Percentiles rank a stretch among this genome's conserved stretches.
These are phyloP conservation scores for Amanita thiersii DNA, from an alignment of 768 basidiomycete genomes.

Conservation along the genomic window DNA sequence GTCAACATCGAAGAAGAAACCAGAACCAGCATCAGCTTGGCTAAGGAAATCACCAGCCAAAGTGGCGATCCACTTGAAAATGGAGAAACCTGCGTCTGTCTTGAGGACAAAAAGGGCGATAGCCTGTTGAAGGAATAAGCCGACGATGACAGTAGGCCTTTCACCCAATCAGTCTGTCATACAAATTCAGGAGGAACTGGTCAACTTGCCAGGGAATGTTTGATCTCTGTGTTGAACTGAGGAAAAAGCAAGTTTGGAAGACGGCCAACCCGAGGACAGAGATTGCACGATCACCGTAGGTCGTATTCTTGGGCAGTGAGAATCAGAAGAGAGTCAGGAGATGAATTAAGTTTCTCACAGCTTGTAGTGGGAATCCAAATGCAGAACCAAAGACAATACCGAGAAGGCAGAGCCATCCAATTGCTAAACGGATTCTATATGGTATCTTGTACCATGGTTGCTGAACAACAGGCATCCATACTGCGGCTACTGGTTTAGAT, in stretches of 20 bases:
- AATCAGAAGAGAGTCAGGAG: constrained; percentile 10
- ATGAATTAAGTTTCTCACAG: constrained; percentile 26
- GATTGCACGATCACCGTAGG: constrained; percentile 76
- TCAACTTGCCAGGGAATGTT: constrained; percentile 61
- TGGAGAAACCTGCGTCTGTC: constrained; percentile 68
- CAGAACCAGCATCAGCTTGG: constrained; percentile 60
- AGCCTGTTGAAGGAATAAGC: constrained; percentile 76
- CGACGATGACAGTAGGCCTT: constrained; percentile 84
- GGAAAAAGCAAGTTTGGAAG: constrained; percentile 73
- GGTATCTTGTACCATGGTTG: constrained; percentile 58
- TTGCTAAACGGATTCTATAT: constrained; percentile 40
- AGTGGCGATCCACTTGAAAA: constrained; percentile 79
- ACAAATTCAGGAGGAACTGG: not conserved
- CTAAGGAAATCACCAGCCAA: constrained; percentile 75
- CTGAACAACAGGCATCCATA: constrained; percentile 62
- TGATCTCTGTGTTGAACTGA: constrained; percentile 52
- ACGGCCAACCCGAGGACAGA: constrained; percentile 72
- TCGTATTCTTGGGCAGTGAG: constrained; percentile 26
- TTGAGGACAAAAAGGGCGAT: constrained; percentile 89
- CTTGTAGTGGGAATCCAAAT: constrained; percentile 64
- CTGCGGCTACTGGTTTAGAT: constrained; percentile 58
- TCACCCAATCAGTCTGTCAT: not conserved
- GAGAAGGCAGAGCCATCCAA: constrained; percentile 74
- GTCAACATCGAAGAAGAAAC: constrained; percentile 75
- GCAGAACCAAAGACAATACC: constrained; percentile 80